Evolutionary conservation across 176 grass and related monocot genomes (phyloP).

Genomic region (Carex cristatella): DNA sequence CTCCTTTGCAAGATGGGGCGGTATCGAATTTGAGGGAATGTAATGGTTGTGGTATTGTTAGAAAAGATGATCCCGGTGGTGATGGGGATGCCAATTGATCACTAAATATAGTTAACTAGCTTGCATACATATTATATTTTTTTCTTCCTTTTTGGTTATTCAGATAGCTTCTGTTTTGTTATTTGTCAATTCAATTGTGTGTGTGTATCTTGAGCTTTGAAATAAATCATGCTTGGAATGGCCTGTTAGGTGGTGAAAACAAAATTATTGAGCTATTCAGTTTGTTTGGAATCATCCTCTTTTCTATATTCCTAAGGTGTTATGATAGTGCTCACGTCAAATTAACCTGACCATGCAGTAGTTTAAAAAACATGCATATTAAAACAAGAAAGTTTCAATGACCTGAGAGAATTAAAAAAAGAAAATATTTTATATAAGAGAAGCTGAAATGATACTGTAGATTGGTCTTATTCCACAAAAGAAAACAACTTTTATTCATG

Average conservation of each 20-base stretch:
- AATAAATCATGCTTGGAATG: neutral
- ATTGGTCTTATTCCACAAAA: too few relatives aligned
- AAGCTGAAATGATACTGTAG: too few relatives aligned
- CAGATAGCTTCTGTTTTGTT: neutral
- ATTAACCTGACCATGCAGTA: too few relatives aligned
- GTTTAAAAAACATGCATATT: too few relatives aligned
- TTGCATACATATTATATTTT: neutral
- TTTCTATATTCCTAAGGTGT: neutral
- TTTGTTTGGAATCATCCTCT: neutral
- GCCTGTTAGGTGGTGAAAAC: neutral
- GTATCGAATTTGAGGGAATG: slow-evolving; percentile 61
- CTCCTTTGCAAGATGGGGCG: slow-evolving; percentile 38
- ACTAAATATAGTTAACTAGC: neutral
- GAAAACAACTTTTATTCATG: too few relatives aligned
- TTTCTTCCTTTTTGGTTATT: neutral
- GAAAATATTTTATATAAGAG: too few relatives aligned
- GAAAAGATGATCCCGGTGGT: slow-evolving; percentile 19
- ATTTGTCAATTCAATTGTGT: neutral
- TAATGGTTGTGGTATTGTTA: slow-evolving; percentile 56
- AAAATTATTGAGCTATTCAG: neutral
- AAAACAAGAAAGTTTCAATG: too few relatives aligned
- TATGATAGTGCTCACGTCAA: neutral
- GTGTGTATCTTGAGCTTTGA: neutral
- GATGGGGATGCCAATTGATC: neutral
- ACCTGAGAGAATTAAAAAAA: too few relatives aligned